Evolutionary conservation across 148 eudicot genomes (phyloP), one percentile per base, ranked within the genome.

Genomic region (Heliamphora exappendiculata): DNA sequence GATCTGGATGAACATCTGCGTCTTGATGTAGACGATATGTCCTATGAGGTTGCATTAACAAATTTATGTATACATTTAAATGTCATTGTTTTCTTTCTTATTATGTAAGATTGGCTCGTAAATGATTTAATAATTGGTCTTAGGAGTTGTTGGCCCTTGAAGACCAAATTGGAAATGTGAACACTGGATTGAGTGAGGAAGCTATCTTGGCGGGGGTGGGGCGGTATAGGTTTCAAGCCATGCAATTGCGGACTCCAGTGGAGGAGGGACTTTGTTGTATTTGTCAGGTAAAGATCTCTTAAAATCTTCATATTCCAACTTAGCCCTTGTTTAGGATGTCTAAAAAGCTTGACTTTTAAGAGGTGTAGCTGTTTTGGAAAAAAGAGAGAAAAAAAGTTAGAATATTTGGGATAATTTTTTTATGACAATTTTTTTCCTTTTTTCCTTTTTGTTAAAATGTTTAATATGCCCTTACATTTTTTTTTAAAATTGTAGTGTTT

Each of bases 141-240:
- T 64, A 89, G 90, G 92, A 89, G 72, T 85, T 89, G 50, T 70
- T 87, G 78, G 90, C 88, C 47, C 75, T 89, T 47, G 89, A 79
- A 74, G 92, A 89, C 50, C 85, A 82, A 55, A 89, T 89, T 67
- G 92, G 90, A 54, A 75, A 79, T 49, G 92, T 87, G 17, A 73
- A 67, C 78, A 89, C 87, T 26, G 92, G 92, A 57, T 53, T 85
- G 63, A 81, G 65, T 13, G 87, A 84, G 67, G 90, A 84, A 60
- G 79, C 33, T 24, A 78, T 89, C 33, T 42, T 74, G 71, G 67
- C 47, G 0, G 68, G 67, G 62, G 22, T 87, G 84, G 85, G 82
- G 70, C 82, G 75, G 64, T 62, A 41, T 37, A 80, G 51, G 47
- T 86, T 84, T 75, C 33, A 75, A n/a, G 62, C 67, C 50, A 34